Conservation (phyloP, 2,329 filamentous ascomycete species). For the Penicillium hordei region DNA sequence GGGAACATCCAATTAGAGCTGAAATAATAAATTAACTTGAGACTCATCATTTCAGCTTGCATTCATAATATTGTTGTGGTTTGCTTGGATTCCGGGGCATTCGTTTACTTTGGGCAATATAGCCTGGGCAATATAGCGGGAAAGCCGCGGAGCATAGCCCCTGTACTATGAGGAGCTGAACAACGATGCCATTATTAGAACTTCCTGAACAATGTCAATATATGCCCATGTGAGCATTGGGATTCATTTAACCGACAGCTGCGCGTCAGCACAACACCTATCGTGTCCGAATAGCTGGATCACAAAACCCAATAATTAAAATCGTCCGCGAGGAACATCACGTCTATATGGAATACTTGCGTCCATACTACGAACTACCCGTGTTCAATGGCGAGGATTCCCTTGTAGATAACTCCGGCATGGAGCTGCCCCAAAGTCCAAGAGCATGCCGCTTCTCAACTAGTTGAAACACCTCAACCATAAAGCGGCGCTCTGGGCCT, state of each 20-base stretch:
- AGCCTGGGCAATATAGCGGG: neutral
- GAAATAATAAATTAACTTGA: neutral
- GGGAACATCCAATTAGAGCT: neutral
- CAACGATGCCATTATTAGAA: neutral
- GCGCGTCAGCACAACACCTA: neutral
- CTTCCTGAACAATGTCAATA: neutral
- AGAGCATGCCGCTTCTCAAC: constrained; percentile 38
- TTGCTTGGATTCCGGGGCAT: neutral
- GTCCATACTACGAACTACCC: neutral
- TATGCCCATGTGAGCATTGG: neutral
- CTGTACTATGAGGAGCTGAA: neutral
- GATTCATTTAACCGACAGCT: neutral
- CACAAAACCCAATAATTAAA: neutral
- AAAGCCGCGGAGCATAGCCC: neutral
- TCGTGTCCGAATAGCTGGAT: neutral
- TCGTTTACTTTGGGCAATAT: neutral
- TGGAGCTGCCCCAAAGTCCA: constrained; percentile 37
- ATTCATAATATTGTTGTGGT: neutral
- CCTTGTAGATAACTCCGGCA: constrained; percentile 36
- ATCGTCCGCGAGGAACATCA: neutral
- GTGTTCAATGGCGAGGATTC: constrained; percentile 26
- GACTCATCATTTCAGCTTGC: constrained; percentile 12
- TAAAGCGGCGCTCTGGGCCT: constrained; percentile 35
- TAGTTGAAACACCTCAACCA: constrained; percentile 34
- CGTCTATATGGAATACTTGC: neutral